A percentile compares a stretch with the other conserved stretches of the same genome.
phyloP scores from a whole-genome alignment of 352 stramenopile genomes.

The Pythium rhizo-oryzae region DNA sequence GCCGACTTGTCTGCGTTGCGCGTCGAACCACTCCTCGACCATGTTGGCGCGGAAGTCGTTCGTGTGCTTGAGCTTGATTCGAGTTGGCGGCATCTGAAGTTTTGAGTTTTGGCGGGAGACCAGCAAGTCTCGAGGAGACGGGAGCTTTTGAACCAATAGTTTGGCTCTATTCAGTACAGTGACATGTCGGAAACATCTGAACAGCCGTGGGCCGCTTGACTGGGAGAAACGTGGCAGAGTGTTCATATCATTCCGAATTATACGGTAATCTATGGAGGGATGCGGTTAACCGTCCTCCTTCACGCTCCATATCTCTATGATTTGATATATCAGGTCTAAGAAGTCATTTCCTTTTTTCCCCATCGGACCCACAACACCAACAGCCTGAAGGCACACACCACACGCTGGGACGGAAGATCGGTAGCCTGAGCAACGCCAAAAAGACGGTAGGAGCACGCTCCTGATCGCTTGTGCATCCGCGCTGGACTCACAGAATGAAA shows the following conservation, averaged over 20 bases:
- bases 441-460: too few relatives aligned
- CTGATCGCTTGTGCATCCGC: too few relatives aligned
- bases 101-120: conserved; percentile 4
- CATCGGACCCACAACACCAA: too few relatives aligned
- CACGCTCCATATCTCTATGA: too few relatives aligned
- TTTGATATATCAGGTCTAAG: too few relatives aligned
- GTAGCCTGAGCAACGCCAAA: too few relatives aligned
- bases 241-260: conserved; percentile 18
- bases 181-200: conserved; percentile 10
- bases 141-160: conserved; percentile 4
- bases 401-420: too few relatives aligned
- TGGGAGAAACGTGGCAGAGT: conserved; percentile 7
- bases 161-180: conserved; percentile 5
- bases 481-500: too few relatives aligned
- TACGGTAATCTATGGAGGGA: too few relatives aligned
- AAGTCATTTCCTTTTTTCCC: too few relatives aligned
- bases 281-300: too few relatives aligned
- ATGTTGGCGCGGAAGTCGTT: conserved; percentile 6
- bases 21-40: conserved; percentile 2
- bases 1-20: background rate
- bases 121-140: background rate
- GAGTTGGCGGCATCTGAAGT: background rate
- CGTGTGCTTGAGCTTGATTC: background rate
- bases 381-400: too few relatives aligned
- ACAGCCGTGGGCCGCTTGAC: background rate